A percentile compares a stretch with the other conserved stretches of the same genome.
Evolutionary conservation across 1,284 basidiomycete genomes (phyloP).

Genomic region (Microbotryomycetes sp.): DNA sequence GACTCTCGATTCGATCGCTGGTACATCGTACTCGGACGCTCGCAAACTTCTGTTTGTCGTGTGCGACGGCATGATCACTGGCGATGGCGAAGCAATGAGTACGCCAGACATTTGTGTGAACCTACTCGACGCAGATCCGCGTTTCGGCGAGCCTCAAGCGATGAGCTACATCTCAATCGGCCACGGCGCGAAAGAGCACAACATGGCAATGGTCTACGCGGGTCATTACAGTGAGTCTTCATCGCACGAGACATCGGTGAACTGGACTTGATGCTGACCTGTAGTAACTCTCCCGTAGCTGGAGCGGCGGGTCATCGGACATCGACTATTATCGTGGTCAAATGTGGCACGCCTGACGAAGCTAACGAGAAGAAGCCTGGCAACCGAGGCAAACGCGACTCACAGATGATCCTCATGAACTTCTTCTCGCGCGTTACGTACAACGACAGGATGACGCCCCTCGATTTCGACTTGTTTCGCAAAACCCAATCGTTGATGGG

Average conservation of each 20-base stretch:
- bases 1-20: conserved; percentile 87
- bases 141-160: conserved; percentile 92
- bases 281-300: conserved; percentile 52
- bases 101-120: conserved; percentile 96
- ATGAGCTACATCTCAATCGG: conserved; percentile 94
- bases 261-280: background rate
- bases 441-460: conserved; percentile 95
- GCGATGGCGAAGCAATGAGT: conserved; percentile 85
- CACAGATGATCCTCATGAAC: conserved; percentile 98
- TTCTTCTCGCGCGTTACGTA: conserved; percentile 99
- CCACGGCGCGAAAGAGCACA: conserved; percentile 78
- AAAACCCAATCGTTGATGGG: conserved; percentile 96
- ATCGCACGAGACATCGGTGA: background rate
- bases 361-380: conserved; percentile 87
- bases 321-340: conserved; percentile 92
- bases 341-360: conserved; percentile 80
- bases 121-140: conserved; percentile 83
- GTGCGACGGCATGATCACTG: conserved; percentile 98
- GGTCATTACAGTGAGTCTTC: conserved; percentile 84
- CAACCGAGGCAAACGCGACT: conserved; percentile 97
- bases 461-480: conserved; percentile 97
- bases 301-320: conserved; percentile 67
- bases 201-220: conserved; percentile 96
- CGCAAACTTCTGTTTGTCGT: conserved; percentile 91
- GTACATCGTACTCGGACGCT: conserved; percentile 81